Base-by-base conservation (phyloP, 805 yeast genomes). In the Lipomyces chichibuensis region DNA sequence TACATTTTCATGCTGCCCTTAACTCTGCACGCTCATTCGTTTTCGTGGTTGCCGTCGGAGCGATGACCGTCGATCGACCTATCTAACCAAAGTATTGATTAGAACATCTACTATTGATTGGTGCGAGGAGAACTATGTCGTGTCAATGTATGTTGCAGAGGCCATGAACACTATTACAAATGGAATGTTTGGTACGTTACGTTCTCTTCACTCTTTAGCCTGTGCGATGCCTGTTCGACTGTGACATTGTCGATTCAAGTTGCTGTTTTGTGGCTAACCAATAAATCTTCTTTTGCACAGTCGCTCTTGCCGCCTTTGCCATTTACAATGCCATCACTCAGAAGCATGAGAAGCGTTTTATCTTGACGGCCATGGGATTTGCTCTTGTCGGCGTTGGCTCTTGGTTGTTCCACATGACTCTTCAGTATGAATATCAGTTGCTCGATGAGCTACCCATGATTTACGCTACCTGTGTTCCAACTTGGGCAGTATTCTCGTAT, bases 401-500 rank as follows among this genome's bases (percentile, higher is more conserved):
- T 23, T 95, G 98, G 94, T 79, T 92, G 69, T 95, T 95, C 81
- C 99, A 95, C 78, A 95, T 95, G 97, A 94, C 98, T 3, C 82
- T 95, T 73, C 83, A 86, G 71, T 95, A 94, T 78, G 91, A 90
- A 75, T 95, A 85, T 80, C 99, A 95, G 80, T 77, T 95, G 70
- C 82, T 95, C 77, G 99, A 95, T 80, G 99, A 95, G 77, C 82
- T 95, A 74, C 99, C 99, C 53, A 95, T 95, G 99, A 91, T 95
- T 69, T 95, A 95, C 79, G 98, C 97, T 27, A 95, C 99, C 1
- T 94, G 97, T 71, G 87, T 94, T 33, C 98, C 99, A 0, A 88
- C 92, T 69, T 91, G 96, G 96, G 84, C 88, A 55, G 87, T 90
- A 0, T 88, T 89, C 71, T 84, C 90, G 58, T 90, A 87, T 74